Evolutionary conservation across 2,329 filamentous ascomycete genomes (phyloP).

Genomic region (Alternaria solani): DNA sequence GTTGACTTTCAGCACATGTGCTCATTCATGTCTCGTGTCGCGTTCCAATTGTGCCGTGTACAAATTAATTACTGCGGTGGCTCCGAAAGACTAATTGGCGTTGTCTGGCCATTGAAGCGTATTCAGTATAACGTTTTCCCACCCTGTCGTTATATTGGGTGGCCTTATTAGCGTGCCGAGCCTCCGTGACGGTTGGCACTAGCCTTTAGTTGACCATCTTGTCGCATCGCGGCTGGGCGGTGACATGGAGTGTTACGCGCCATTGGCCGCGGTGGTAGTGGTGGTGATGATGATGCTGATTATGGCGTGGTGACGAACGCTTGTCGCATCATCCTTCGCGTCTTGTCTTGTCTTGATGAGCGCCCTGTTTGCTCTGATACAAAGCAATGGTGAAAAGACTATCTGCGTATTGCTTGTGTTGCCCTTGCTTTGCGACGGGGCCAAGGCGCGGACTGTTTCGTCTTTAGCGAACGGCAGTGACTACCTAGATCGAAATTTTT

Average conservation of each 20-base stretch:
- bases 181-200: background rate
- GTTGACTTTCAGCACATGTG: background rate
- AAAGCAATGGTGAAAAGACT: background rate
- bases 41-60: background rate
- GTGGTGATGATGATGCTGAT: background rate
- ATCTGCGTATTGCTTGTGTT: slow-evolving; percentile 1
- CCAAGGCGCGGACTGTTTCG: slow-evolving; percentile 6
- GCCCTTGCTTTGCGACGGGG: background rate
- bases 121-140: background rate
- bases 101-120: background rate
- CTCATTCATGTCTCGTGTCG: background rate
- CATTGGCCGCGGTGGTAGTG: background rate
- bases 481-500: background rate
- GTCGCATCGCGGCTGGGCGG: background rate
- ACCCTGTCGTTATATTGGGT: background rate
- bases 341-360: background rate
- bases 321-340: background rate
- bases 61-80: background rate
- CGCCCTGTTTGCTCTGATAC: background rate
- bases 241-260: background rate
- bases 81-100: background rate
- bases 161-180: background rate
- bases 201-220: background rate
- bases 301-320: background rate
- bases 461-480: background rate